These are phyloP conservation scores for Populus trichocarpa DNA, from an alignment of 441 rosid genomes.

Conservation along the genomic window DNA sequence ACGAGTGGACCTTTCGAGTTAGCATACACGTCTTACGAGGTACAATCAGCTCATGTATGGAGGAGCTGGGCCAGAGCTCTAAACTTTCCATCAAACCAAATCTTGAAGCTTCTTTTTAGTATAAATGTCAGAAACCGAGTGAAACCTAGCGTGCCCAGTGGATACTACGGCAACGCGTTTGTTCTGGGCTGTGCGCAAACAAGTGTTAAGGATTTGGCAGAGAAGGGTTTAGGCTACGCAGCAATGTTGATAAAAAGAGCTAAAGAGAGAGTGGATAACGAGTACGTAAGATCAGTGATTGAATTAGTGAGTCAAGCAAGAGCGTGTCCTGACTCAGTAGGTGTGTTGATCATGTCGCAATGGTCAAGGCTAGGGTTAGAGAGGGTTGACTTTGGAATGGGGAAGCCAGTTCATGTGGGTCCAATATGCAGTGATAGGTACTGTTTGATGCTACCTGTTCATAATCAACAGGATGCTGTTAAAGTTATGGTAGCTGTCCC, in stretches of 20 bases:
- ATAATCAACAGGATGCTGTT: constrained; percentile 48
- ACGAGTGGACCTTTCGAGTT: constrained; percentile 27
- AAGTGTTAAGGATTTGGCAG: constrained; percentile 48
- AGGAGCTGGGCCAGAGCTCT: constrained; percentile 75
- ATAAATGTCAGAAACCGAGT: constrained; percentile 61
- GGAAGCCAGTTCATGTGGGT: constrained; percentile 62
- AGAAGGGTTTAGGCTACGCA: constrained; percentile 51
- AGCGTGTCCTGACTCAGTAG: constrained; percentile 66
- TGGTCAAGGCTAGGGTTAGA: constrained; percentile 86
- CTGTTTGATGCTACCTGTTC: constrained; percentile 64
- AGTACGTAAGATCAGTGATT: constrained; percentile 50
- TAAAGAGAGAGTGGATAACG: constrained; percentile 54
- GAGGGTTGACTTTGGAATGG: constrained; percentile 71
- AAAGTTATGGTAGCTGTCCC: constrained; percentile 80
- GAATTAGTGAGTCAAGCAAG: constrained; percentile 50
- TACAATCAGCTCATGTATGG: constrained; percentile 79
- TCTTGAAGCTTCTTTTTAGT: constrained; percentile 66
- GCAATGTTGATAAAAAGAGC: constrained; percentile 59
- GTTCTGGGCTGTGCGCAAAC: constrained; percentile 69
- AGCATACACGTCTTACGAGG: constrained; percentile 61
- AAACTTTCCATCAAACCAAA: constrained; percentile 56
- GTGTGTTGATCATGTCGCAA: constrained; percentile 67
- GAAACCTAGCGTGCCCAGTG: constrained; percentile 60
- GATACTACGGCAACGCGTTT: constrained; percentile 82
- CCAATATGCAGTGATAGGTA: constrained; percentile 65